phyloP scores from a whole-genome alignment of 768 basidiomycete genomes.

The Tephrocybe sp. region DNA sequence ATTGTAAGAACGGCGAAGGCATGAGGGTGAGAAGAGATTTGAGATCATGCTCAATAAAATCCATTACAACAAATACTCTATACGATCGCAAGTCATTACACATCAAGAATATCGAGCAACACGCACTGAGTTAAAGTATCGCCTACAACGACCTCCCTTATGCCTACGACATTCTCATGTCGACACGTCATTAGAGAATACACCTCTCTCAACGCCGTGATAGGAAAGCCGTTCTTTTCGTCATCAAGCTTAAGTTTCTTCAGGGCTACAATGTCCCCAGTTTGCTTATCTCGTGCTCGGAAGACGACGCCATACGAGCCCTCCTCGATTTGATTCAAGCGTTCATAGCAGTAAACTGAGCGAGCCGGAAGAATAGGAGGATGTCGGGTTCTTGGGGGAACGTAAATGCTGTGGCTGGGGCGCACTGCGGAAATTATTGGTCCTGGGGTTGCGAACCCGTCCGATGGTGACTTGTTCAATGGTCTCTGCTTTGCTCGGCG shows the following conservation, averaged over 20 bases:
- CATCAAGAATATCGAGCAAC: slow-evolving; percentile 21
- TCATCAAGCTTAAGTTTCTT: slow-evolving; percentile 99
- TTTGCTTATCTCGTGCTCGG: slow-evolving; percentile 92
- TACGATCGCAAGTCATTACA: slow-evolving; percentile 26
- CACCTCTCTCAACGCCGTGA: slow-evolving; percentile 92
- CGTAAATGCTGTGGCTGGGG: slow-evolving; percentile 60
- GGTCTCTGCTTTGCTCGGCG: slow-evolving; percentile 52
- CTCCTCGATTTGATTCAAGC: slow-evolving; percentile 97
- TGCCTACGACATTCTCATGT: slow-evolving; percentile 96
- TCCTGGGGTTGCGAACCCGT: slow-evolving; percentile 16
- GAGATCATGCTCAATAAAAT: slow-evolving; percentile 99
- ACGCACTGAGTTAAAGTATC: slow-evolving; percentile 99
- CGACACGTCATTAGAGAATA: slow-evolving; percentile 94
- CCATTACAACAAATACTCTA: slow-evolving; percentile 99
- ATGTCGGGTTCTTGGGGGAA: slow-evolving; percentile 74
- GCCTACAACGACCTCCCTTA: slow-evolving; percentile 96
- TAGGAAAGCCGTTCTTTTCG: slow-evolving; percentile 98
- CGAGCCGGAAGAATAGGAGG: slow-evolving; percentile 84
- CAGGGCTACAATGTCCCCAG: slow-evolving; percentile 93
- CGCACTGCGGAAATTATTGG: slow-evolving; percentile 20
- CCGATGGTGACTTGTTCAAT: slow-evolving; percentile 23
- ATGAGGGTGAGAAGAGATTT: slow-evolving; percentile 93
- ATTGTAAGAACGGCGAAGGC: slow-evolving; percentile 96
- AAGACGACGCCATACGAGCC: slow-evolving; percentile 98
- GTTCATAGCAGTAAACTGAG: slow-evolving; percentile 92